Evolutionary conservation across 495 filamentous ascomycete species (phyloP).

Genomic region (Jackrogersella minutella): DNA sequence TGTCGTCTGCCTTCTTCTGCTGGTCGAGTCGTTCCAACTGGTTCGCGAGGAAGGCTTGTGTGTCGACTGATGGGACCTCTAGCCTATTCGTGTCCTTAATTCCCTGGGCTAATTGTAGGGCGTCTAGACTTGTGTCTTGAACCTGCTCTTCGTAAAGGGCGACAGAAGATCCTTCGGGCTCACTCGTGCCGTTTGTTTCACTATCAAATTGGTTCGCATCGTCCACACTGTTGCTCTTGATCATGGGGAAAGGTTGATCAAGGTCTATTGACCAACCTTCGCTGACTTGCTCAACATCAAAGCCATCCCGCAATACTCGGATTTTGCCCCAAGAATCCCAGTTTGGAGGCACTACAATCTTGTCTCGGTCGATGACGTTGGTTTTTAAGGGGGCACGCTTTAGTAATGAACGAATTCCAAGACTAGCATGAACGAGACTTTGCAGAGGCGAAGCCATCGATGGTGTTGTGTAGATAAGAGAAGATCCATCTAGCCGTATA

Average conservation of each 20-base stretch:
- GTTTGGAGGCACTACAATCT: conserved; percentile 90
- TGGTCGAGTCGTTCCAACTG: conserved; percentile 79
- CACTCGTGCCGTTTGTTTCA: conserved; percentile 18
- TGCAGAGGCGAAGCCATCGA: conserved; percentile 81
- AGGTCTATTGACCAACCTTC: conserved; percentile 86
- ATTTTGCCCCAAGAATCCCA: conserved; percentile 99
- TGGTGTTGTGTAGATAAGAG: conserved; percentile 87
- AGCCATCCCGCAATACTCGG: conserved; percentile 88
- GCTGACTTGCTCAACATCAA: conserved; percentile 87
- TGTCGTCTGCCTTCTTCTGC: conserved; percentile 69
- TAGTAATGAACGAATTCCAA: conserved; percentile 89
- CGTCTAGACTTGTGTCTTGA: conserved; percentile 70
- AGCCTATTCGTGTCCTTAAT: conserved; percentile 59
- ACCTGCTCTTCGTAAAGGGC: conserved; percentile 81
- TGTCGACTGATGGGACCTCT: conserved; percentile 78
- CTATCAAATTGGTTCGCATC: conserved; percentile 14
- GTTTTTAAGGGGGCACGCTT: conserved; percentile 86
- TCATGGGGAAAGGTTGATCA: conserved; percentile 57
- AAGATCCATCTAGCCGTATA: conserved; percentile 74
- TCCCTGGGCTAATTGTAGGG: conserved; percentile 60
- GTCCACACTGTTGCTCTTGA: conserved; percentile 39
- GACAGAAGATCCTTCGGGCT: conserved; percentile 66
- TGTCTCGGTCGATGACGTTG: conserved; percentile 95
- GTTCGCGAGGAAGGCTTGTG: conserved; percentile 77
- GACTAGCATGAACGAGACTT: conserved; percentile 82